Evolutionary conservation across 805 yeast genomes (phyloP), one percentile per base, ranked within the genome.

Genomic region (Saturnispora ahearnii): DNA sequence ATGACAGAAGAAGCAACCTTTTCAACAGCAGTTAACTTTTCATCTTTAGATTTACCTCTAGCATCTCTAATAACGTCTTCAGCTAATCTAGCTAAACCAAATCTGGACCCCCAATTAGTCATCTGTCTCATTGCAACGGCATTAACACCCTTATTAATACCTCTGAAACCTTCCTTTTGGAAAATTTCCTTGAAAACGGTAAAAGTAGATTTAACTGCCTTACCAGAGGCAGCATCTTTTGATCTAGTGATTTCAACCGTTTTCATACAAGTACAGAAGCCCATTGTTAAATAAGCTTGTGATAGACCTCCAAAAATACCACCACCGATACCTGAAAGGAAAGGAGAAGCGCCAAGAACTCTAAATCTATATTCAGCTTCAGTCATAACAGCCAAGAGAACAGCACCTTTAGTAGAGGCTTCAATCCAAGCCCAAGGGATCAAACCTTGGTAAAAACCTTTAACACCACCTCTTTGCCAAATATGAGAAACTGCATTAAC

Each of bases 371-470:
- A 87, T 69, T 93, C 98, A 47, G 89, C 86, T 65, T 93, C 98
- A 43, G 95, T 81, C 43, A 96, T 84, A 32, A 89, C 96, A 61
- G 93, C 93, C 58, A 93, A 74, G 50, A 93, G 73, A 7, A 90
- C 96, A 5, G 98, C 97, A 66, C 99, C 99, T 68, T 93, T 93
- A 34, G 99, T 93, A n/a, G 96, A 86, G 9, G 96, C 99, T 69
- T 91, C 99, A 59, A 93, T 86, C 97, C 98, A 90, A 6, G 98
- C 99, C 99, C 99, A 93, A 44, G 99, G 99, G 56, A 91, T 90
- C 64, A 93, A 75, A 31, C 99, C 99, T 68, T 93, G 99, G 70
- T 90, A 93, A 71, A 90, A 93, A 0, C 98, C 99, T 29, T 78
- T 64, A 15, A 84, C 60, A 48, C 99, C 99, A 57, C 99, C 99